Evolutionary conservation across 768 basidiomycete species (phyloP), one percentile per base, ranked within the genome.

Genomic region (Rickenella mellea): DNA sequence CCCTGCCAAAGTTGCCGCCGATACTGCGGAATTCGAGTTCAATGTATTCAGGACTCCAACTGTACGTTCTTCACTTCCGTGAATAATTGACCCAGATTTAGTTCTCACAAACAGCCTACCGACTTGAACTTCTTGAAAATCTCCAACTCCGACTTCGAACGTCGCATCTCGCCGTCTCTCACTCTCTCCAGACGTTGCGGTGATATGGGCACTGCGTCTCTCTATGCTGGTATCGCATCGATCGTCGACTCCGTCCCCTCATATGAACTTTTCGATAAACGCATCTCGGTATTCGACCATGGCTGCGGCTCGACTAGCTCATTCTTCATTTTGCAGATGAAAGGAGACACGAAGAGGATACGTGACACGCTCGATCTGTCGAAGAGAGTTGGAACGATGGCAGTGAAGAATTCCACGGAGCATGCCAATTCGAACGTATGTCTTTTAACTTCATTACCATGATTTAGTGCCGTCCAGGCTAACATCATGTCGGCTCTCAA

Each of bases 171-270:
- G 49, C 86, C 90, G 7, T 73, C 70, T 21, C 91, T 94, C 78
- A 77, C 80, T 43, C 84, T 83, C 67, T 90, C 92, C 20, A 77
- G 79, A 57, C 81, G 92, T 33, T 77, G 94, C 50, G 96, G 96
- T 11, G 98, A 99, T 78, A 94, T 92, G 84, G 97, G 98, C 74
- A 94, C 96, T 9, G 96, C 84, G 12, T 93, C 90, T 14, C 72
- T 99, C 10, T 98, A 93, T 58, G 92, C 89, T 33, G 92, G 91
- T 51, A 78, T 99, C 45, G 86, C 93, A 27, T 90, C 87, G 7
- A 69, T 98, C 22, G 57, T 99, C 32, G 74, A 85, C 33, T 71
- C 71, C 21, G 76, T 88, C 29, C 77, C 80, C 52, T 80, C 87
- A 7, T 61, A 73, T 6, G 70, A 78, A 50, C 69, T 93, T 41